Percentiles rank a stretch among this genome's conserved stretches.
Conservation (phyloP, 192 early-diverging fungal species). For the Mortierella hygrophila region DNA sequence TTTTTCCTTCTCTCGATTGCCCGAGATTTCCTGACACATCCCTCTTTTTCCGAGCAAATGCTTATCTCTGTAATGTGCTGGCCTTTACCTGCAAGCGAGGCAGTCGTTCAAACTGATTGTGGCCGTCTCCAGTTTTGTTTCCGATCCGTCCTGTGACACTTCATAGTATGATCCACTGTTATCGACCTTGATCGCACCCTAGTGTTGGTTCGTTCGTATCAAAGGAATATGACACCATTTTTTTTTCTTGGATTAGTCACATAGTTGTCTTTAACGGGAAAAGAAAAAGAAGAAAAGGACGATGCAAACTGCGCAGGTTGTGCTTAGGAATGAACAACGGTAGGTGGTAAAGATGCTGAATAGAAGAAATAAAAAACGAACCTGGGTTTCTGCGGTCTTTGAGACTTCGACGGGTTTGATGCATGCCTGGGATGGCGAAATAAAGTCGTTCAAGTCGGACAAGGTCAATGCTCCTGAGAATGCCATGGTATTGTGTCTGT, state of each 20-base stretch:
- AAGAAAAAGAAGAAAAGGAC: slow-evolving; percentile 11
- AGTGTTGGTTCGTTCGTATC: not conserved
- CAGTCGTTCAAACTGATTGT: slow-evolving; percentile 96
- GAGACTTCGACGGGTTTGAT: slow-evolving; percentile 93
- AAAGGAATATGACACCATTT: slow-evolving; percentile 3
- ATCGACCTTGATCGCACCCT: slow-evolving; percentile 82
- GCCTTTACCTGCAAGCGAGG: slow-evolving; percentile 91
- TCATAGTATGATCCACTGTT: slow-evolving; percentile 89
- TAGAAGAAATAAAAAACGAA: slow-evolving; percentile 4
- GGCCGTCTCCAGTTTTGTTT: slow-evolving; percentile 88
- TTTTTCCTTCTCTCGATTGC: not conserved
- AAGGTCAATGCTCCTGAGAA: slow-evolving; percentile 91
- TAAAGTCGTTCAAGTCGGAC: slow-evolving; percentile 97
- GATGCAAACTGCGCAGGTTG: not conserved
- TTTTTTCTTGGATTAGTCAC: slow-evolving; percentile 20
- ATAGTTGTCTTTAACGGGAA: not conserved
- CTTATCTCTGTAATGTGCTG: not conserved
- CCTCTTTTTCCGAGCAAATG: not conserved
- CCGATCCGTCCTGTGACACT: slow-evolving; percentile 86
- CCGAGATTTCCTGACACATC: not conserved
- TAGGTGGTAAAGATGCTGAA: too few relatives aligned
- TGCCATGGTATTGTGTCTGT: slow-evolving; percentile 63
- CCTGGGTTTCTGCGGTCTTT: slow-evolving; percentile 70
- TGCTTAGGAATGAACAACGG: not conserved
- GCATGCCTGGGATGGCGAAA: slow-evolving; percentile 96